These are phyloP conservation scores for Carallia brachiata DNA, from an alignment of 345 rosid species.

Conservation along the genomic window DNA sequence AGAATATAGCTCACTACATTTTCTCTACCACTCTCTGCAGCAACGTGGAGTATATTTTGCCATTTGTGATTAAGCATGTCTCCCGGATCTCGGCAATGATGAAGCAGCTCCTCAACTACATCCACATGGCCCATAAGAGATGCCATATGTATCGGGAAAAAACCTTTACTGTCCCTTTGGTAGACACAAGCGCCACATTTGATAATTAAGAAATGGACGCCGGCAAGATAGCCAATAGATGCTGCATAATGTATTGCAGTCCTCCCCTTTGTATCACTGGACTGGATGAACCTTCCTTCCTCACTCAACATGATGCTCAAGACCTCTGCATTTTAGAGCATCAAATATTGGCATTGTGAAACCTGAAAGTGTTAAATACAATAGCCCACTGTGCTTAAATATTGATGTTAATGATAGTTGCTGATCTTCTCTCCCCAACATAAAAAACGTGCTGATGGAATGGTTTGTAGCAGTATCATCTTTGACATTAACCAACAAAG, in stretches of 20 bases:
- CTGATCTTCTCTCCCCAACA: too few species aligned
- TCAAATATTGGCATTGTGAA: neutral
- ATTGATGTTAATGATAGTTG: too few species aligned
- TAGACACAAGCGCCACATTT: neutral
- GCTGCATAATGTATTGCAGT: constrained; percentile 15
- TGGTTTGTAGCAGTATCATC: too few species aligned
- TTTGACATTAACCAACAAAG: too few species aligned
- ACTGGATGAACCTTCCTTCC: constrained; percentile 5
- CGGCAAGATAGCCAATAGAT: neutral
- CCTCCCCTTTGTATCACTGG: constrained; percentile 20
- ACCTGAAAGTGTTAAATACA: too few species aligned
- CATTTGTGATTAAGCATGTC: constrained; percentile 14
- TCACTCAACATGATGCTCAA: constrained; percentile 5
- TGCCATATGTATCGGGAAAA: constrained; percentile 9
- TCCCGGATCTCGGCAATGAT: neutral
- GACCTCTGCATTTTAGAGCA: constrained; percentile 11
- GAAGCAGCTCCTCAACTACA: neutral
- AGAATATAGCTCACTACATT: constrained; percentile 11
- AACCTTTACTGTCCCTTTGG: neutral
- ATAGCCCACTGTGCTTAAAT: too few species aligned
- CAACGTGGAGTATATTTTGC: constrained; percentile 28
- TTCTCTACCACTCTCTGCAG: constrained; percentile 18
- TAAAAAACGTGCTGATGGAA: too few species aligned
- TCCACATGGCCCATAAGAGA: neutral
- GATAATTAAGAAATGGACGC: neutral